Evolutionary conservation across 441 rosid species (phyloP), one percentile per base, ranked within the genome.

Genomic region (Populus hybrid): DNA sequence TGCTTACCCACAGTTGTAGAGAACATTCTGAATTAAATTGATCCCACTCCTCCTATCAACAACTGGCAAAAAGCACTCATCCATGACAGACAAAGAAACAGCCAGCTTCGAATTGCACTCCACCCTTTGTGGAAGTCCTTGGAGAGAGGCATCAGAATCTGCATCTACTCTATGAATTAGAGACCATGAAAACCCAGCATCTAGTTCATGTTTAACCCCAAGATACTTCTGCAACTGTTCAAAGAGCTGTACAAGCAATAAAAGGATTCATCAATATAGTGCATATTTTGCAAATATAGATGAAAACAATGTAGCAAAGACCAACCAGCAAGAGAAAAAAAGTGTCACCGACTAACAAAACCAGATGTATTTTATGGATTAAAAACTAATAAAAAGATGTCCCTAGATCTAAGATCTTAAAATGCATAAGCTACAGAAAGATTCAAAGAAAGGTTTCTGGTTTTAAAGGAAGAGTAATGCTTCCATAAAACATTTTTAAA

Each of bases 101-200:
- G 98, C 99, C 72, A 96, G 93, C 88, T 96, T 96, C 40, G 98
- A 93, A 85, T 93, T 94, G 84, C 91, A 88, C 86, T 88, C 98
- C 77, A 88, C 93, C 82, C 91, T 88, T 77, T 90, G 93, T 71
- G 93, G 90, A 66, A 89, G 86, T 66, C 89, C 85, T 42, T 77
- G 88, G 73, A 81, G 53, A 77, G 86, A 69, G 68, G 72, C 38
- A 26, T 92, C 94, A 77, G 84, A 82, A 71, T 87, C 93, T 71
- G 81, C 68, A 75, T 90, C 90, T 68, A 86, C 80, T 85, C 97
- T 91, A 71, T 73, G 96, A 80, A 94, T 77, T 74, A 96, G 89
- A 73, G 96, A 93, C 99, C 99, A 96, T 35, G 99, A 87, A 86
- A 90, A 92, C 76, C 99, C 99, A 23, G 87, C 89, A 84, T 90